Conservation (phyloP, 805 yeast species). For the Nakazawaea molendinolei region DNA sequence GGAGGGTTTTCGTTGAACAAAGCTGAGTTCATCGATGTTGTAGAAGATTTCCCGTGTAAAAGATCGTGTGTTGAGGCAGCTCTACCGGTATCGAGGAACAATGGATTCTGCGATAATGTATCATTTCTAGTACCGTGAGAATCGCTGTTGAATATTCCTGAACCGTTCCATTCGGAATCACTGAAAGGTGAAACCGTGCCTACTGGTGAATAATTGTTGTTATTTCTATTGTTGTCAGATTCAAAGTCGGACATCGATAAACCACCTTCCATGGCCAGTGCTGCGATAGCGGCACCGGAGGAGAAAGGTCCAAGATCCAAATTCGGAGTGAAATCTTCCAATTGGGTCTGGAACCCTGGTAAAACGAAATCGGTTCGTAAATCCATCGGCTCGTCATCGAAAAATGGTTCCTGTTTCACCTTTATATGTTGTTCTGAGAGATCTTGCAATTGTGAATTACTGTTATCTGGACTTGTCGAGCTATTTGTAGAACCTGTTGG, state of each 20-base stretch:
- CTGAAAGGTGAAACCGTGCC: conserved; percentile 11
- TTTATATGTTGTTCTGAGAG: background rate
- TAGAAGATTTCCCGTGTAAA: conserved; percentile 1
- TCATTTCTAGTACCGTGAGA: background rate
- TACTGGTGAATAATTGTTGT: conserved; percentile 6
- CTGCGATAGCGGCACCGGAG: conserved; percentile 24
- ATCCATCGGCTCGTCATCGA: too few relatives aligned
- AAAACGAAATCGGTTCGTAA: conserved; percentile 2
- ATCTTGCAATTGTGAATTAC: background rate
- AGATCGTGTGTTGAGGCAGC: conserved; percentile 9
- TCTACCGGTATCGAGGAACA: conserved; percentile 10
- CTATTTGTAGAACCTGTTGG: conserved; percentile 2
- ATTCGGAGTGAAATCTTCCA: conserved; percentile 1
- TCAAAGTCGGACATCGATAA: conserved; percentile 25
- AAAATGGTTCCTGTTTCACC: too few relatives aligned
- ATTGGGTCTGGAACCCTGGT: conserved; percentile 2
- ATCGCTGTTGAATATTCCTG: background rate
- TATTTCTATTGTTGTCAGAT: conserved; percentile 6
- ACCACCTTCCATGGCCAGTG: conserved; percentile 24
- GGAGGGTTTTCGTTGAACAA: conserved; percentile 11
- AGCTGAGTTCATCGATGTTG: conserved; percentile 3
- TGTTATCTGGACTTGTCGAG: conserved; percentile 5
- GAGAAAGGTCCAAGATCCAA: conserved; percentile 22
- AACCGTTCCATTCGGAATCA: conserved; percentile 11
- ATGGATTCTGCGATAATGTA: background rate